phyloP scores from a whole-genome alignment of 179 eudicot species.

The Spergularia azorica region DNA sequence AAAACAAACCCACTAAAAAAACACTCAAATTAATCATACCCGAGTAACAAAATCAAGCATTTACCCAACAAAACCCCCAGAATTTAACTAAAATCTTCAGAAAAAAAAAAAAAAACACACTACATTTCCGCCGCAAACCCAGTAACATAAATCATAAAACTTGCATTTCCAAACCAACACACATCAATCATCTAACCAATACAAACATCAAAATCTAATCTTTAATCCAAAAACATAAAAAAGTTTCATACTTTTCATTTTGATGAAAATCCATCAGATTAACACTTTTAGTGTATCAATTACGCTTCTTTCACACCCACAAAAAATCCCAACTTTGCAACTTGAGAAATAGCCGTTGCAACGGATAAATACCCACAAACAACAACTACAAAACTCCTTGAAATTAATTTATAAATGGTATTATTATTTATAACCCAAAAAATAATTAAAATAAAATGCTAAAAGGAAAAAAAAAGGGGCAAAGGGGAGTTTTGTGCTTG shows the following conservation, averaged over 20 bases:
- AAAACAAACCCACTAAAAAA: conserved; percentile 28
- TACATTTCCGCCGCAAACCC: neutral
- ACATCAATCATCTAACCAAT: conserved; percentile 18
- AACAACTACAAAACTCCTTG: neutral
- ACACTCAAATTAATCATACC: conserved; percentile 20
- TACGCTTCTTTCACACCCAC: neutral
- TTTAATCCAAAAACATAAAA: neutral
- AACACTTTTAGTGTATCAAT: neutral
- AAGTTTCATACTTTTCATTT: conserved; percentile 31
- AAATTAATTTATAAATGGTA: no score
- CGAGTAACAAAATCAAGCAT: conserved; percentile 30
- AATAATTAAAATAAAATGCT: neutral
- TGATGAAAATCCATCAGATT: conserved; percentile 32
- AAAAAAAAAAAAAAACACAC: neutral
- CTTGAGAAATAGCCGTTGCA: conserved; percentile 35
- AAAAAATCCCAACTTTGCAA: conserved; percentile 22
- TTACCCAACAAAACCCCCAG: conserved; percentile 7
- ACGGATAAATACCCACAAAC: conserved; percentile 12
- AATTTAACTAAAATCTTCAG: conserved; percentile 15
- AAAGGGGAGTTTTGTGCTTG: conserved; percentile 16
- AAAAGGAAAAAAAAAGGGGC: neutral
- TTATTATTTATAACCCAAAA: neutral
- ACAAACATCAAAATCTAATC: neutral
- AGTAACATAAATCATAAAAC: conserved; percentile 22
- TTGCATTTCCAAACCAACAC: conserved; percentile 22